Base-by-base conservation (phyloP, 192 early-diverging fungal genomes). In the Rhizophagus clarus region DNA sequence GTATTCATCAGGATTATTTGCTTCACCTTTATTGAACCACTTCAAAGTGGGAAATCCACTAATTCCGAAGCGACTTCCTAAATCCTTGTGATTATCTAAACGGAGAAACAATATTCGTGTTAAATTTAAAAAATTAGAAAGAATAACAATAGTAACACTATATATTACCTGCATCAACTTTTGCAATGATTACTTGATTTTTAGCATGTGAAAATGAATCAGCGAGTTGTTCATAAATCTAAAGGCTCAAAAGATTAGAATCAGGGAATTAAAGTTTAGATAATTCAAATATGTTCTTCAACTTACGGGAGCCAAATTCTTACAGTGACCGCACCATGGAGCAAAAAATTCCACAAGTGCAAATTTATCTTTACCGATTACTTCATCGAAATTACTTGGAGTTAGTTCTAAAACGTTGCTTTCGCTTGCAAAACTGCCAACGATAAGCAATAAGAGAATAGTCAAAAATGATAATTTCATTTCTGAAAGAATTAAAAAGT, bases 321-420 rank as follows among this genome's bases (percentile, higher is more conserved):
- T 94, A 85, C 94, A 95, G 86, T 95, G 93, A 76, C 92, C 92
- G 84, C 94, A 95, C 93, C 93, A 94, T 34, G 94, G 94, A 24
- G 94, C 94, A 87, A 97, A 98, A 83, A 97, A 93, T 87, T 97
- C 96, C 60, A 99, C 84, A 79, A 99, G 93, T 49, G 97, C 96
- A 85, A 97, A 95, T 89, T 95, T 95, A 64, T 82, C 83, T 81
- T 87, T 88, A 89, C 97, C 93, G 70, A 94, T 88, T 37, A 91
- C 85, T 49, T 83, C 67, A 62, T 91, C 87, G 81, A 96, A 95
- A 82, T 86, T 91, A 51, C 84, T 81, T 2, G 82, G 63, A 5
- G 84, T 81, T 37, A 88, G 72, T 12, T 74, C 73, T 11, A 79
- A 69, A 29, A 81, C 84, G 31, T 86, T 76, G n/a, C 37, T 70